Percentiles rank a stretch among this genome's conserved stretches.
Evolutionary conservation across 345 rosid genomes (phyloP).

Genomic region (Lepidium africanum): DNA sequence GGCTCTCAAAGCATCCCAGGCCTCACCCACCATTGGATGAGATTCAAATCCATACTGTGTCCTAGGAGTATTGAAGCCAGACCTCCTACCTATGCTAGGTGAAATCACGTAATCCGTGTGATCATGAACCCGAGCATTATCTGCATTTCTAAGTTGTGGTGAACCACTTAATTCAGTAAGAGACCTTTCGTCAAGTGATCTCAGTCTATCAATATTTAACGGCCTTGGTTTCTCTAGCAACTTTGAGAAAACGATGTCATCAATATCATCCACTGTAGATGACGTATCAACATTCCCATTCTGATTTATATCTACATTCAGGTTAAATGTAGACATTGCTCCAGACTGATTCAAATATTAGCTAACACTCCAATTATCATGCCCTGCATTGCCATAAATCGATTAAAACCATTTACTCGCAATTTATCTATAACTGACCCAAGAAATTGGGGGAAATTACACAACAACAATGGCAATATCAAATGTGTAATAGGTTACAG

Average conservation of each 20-base stretch:
- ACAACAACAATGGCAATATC: constrained; percentile 3
- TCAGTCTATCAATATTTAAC: constrained; percentile 65
- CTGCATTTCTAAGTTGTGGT: constrained; percentile 36
- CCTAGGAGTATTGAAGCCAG: constrained; percentile 61
- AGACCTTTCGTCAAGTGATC: constrained; percentile 64
- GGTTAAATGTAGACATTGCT: constrained; percentile 32
- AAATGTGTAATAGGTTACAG: not conserved
- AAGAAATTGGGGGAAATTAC: not conserved
- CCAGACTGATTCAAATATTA: not conserved
- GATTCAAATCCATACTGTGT: constrained; percentile 40
- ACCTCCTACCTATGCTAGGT: constrained; percentile 43
- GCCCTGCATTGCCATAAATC: constrained; percentile 8
- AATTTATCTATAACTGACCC: not conserved
- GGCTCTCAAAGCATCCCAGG: constrained; percentile 76
- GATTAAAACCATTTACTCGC: constrained; percentile 6
- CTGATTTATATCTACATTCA: constrained; percentile 28
- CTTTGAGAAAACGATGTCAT: constrained; percentile 62
- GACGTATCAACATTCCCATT: constrained; percentile 37
- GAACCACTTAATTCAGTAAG: constrained; percentile 45
- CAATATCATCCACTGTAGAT: constrained; percentile 29
- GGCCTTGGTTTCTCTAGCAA: constrained; percentile 61
- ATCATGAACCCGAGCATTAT: constrained; percentile 29
- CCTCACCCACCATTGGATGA: constrained; percentile 69
- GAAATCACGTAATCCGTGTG: constrained; percentile 37
- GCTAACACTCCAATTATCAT: constrained; percentile 9